phyloP scores from a whole-genome alignment of 768 basidiomycete genomes.

The Lactarius hatsudake region DNA sequence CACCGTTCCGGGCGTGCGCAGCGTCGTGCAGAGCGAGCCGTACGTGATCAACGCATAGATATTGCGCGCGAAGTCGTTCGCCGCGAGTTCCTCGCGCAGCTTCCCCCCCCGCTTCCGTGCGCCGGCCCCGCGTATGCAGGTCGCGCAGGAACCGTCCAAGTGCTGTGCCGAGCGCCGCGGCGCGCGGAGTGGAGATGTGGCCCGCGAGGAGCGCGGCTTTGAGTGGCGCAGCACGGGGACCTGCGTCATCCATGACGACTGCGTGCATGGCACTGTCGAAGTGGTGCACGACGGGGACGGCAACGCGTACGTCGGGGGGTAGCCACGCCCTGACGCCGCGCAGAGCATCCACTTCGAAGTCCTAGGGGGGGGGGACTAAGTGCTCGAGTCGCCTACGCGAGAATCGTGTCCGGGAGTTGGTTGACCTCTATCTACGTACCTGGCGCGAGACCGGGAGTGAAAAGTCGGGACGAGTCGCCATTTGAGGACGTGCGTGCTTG shows the following conservation, averaged over 20 bases:
- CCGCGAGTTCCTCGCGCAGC: conserved; percentile 1
- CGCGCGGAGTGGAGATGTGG: conserved; percentile 33
- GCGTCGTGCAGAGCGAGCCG: conserved; percentile 39
- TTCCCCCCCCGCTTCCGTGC: conserved; percentile 16
- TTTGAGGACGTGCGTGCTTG: conserved; percentile 51
- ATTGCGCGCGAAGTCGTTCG: conserved; percentile 40
- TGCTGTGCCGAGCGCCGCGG: conserved; percentile 47
- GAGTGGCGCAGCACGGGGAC: conserved; percentile 38
- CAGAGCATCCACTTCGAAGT: conserved; percentile 50
- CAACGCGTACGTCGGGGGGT: conserved; percentile 40
- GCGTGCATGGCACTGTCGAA: conserved; percentile 50
- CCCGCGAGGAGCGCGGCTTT: conserved; percentile 41
- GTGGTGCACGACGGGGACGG: conserved; percentile 47
- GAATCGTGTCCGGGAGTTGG: neutral
- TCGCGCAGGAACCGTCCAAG: conserved; percentile 55
- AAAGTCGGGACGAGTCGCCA: conserved; percentile 28
- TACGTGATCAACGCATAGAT: conserved; percentile 45
- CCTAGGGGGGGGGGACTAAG: conserved; percentile 28
- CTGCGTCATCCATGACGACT: conserved; percentile 64
- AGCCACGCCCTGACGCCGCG: conserved; percentile 41
- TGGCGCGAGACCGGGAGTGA: conserved; percentile 50
- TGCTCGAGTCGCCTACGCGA: neutral
- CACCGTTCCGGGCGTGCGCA: conserved; percentile 12
- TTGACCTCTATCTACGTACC: conserved; percentile 36
- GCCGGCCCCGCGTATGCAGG: conserved; percentile 50